These are phyloP conservation scores for Myxozyma melibiosi DNA, from an alignment of 805 yeast genomes.

Conservation along the genomic window DNA sequence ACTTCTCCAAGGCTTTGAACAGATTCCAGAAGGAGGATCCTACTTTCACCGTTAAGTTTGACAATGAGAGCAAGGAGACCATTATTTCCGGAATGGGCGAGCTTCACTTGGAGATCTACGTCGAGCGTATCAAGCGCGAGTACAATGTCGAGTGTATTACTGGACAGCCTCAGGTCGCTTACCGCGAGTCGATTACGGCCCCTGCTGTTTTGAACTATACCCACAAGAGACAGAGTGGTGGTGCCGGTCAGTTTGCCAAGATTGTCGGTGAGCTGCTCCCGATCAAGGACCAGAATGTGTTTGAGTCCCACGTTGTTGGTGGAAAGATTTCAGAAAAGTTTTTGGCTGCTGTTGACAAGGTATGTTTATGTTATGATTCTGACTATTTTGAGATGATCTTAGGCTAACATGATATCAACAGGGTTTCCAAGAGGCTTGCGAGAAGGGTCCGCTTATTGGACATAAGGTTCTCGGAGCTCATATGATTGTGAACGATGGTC, in stretches of 20 bases:
- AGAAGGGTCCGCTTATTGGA: slow-evolving; percentile 95
- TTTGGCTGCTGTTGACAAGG: slow-evolving; percentile 77
- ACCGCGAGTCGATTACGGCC: slow-evolving; percentile 84
- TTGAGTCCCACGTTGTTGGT: slow-evolving; percentile 88
- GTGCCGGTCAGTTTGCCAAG: slow-evolving; percentile 99
- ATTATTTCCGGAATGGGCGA: slow-evolving; percentile 98
- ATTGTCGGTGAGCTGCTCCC: slow-evolving; percentile 78
- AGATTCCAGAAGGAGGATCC: slow-evolving; percentile 99
- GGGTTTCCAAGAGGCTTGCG: slow-evolving; percentile 93
- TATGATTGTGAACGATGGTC: slow-evolving; percentile 96
- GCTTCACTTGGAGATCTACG: slow-evolving; percentile 93
- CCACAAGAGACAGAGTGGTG: slow-evolving; percentile 98
- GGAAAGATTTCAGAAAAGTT: slow-evolving; percentile 96
- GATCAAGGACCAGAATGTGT: slow-evolving; percentile 57
- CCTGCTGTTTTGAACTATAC: slow-evolving; percentile 84
- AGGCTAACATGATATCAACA: slow-evolving; percentile 43
- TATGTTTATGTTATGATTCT: not conserved
- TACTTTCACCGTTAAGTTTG: slow-evolving; percentile 90
- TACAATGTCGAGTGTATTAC: slow-evolving; percentile 93
- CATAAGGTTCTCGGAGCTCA: slow-evolving; percentile 89
- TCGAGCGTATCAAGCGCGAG: slow-evolving; percentile 97
- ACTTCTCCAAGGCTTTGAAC: slow-evolving; percentile 95
- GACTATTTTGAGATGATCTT: not conserved
- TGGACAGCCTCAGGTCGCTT: slow-evolving; percentile 97
- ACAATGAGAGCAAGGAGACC: slow-evolving; percentile 89